These are phyloP conservation scores for Ailanthus altissimus DNA, from an alignment of 345 rosid species.

Conservation along the genomic window DNA sequence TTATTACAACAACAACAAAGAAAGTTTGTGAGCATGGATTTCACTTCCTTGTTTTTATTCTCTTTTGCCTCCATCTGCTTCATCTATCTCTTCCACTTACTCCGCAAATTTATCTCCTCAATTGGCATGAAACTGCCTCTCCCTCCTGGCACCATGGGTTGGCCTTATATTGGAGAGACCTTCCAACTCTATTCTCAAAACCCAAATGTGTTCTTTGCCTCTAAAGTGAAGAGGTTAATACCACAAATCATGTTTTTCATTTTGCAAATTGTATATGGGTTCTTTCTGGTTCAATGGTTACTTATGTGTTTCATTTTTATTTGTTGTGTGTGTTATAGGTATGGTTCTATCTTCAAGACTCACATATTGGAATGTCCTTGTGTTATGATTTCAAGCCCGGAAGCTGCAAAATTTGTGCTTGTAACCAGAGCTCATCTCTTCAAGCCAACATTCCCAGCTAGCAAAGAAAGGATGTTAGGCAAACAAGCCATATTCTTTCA, in stretches of 20 bases:
- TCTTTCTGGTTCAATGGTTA: not conserved
- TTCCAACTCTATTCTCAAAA: slow-evolving; percentile 85
- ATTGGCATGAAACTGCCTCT: slow-evolving; percentile 47
- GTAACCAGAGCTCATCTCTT: slow-evolving; percentile 68
- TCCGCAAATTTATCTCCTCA: slow-evolving; percentile 31
- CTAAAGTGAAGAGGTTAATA: slow-evolving; percentile 55
- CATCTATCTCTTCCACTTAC: slow-evolving; percentile 30
- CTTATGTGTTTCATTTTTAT: not conserved
- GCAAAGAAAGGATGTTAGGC: slow-evolving; percentile 89
- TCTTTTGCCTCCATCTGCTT: slow-evolving; percentile 31
- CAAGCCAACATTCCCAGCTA: slow-evolving; percentile 87
- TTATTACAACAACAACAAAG: not conserved
- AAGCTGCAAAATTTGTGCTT: slow-evolving; percentile 74
- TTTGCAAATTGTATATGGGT: not conserved
- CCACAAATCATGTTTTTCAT: not conserved
- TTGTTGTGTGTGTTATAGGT: slow-evolving; percentile 35
- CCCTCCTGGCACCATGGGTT: slow-evolving; percentile 87
- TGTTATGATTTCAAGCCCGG: slow-evolving; percentile 86
- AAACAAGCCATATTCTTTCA: slow-evolving; percentile 82
- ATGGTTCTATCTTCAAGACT: slow-evolving; percentile 77
- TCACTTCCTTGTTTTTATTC: slow-evolving; percentile 20
- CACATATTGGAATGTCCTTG: slow-evolving; percentile 87
- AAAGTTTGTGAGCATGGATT: slow-evolving; percentile 35
- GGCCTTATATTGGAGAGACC: slow-evolving; percentile 86
- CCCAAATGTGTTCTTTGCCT: slow-evolving; percentile 82